phyloP scores from a whole-genome alignment of 2,329 filamentous ascomycete genomes.

The Xylaria sp. region DNA sequence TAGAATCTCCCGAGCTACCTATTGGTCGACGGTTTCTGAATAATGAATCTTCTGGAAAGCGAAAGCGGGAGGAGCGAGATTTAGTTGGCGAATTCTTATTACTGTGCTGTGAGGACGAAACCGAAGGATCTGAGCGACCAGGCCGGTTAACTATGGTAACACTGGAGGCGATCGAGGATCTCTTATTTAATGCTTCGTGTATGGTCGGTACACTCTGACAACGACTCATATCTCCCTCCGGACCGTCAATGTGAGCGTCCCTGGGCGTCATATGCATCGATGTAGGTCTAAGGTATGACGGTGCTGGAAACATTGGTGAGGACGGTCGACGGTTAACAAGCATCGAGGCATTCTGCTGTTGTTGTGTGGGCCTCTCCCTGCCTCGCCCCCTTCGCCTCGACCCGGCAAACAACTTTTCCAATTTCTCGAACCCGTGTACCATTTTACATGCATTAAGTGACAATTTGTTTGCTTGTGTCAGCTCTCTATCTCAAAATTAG shows the following conservation, averaged over 20 bases:
- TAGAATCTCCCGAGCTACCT: constrained; percentile 16
- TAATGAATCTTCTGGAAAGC: constrained; percentile 47
- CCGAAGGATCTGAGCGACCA: constrained; percentile 31
- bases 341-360: constrained; percentile 36
- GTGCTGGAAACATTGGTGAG: constrained; percentile 47
- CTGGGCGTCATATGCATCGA: constrained; percentile 67
- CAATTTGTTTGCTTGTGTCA: background rate
- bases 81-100: constrained; percentile 22
- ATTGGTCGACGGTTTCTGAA: constrained; percentile 36
- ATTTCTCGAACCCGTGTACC: constrained; percentile 60
- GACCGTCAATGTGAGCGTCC: constrained; percentile 60
- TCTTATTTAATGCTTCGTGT: constrained; percentile 39
- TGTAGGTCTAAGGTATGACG: constrained; percentile 65
- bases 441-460: constrained; percentile 49
- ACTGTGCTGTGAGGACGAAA: constrained; percentile 27
- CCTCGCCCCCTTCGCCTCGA: constrained; percentile 55
- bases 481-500: constrained; percentile 17
- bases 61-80: constrained; percentile 41
- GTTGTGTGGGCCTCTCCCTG: constrained; percentile 44
- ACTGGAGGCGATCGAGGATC: constrained; percentile 44
- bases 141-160: constrained; percentile 37
- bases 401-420: constrained; percentile 63
- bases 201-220: constrained; percentile 46
- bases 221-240: constrained; percentile 40
- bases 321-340: constrained; percentile 33